Percentiles rank a stretch among this genome's conserved stretches.
These are phyloP conservation scores for Trichoderma pleuroti DNA, from an alignment of 2,329 filamentous ascomycete species.

Conservation along the genomic window DNA sequence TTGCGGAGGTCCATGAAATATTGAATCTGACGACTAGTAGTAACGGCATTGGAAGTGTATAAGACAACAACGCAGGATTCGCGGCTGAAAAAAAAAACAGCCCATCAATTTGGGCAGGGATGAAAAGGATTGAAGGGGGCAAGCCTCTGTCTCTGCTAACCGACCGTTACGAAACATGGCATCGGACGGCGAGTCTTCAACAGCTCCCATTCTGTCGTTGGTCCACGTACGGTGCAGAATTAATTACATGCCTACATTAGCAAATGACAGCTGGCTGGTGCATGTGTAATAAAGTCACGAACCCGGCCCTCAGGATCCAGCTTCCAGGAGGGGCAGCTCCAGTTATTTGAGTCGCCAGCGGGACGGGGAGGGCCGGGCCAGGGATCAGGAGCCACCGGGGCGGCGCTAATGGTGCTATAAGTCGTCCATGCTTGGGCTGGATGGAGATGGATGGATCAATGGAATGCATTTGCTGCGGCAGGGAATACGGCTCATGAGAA, in stretches of 20 bases:
- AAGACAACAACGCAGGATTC: background rate
- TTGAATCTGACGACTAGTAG: background rate
- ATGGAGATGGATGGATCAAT: background rate
- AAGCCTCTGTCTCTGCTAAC: background rate
- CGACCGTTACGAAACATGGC: background rate
- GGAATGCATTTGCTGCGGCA: background rate
- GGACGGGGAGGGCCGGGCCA: slow-evolving; percentile 10
- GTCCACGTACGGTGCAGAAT: background rate
- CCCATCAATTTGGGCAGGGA: background rate
- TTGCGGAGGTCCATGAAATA: background rate
- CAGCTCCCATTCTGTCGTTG: background rate
- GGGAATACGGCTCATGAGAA: background rate
- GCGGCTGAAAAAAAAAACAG: background rate
- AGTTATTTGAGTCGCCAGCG: background rate
- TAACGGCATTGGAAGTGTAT: background rate
- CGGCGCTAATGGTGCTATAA: background rate
- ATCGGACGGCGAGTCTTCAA: background rate
- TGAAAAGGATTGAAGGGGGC: background rate
- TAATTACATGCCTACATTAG: background rate
- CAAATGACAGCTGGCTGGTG: background rate
- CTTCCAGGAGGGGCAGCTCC: slow-evolving; percentile 1
- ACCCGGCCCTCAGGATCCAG: background rate
- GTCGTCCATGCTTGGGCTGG: background rate
- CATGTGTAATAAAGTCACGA: background rate
- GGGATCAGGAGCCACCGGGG: background rate